These are phyloP conservation scores for Wickerhamomyces bisporus DNA, from an alignment of 805 yeast genomes.

Conservation along the genomic window DNA sequence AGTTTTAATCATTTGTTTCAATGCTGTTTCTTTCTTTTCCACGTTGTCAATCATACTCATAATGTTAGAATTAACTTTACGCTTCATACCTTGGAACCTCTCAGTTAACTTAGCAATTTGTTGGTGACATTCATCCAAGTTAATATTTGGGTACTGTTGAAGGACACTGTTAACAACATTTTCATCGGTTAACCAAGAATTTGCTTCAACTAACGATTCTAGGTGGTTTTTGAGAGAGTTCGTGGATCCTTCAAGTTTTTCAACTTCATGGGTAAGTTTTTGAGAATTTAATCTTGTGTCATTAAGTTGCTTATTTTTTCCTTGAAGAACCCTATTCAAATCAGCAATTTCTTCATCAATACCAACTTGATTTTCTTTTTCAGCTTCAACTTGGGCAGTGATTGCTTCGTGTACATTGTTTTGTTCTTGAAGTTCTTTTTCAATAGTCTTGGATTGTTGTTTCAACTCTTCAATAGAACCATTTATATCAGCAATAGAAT, in stretches of 20 bases:
- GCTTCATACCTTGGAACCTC: conserved; percentile 62
- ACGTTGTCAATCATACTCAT: conserved; percentile 90
- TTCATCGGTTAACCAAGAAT: conserved; percentile 72
- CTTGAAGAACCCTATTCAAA: conserved; percentile 40
- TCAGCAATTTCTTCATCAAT: conserved; percentile 74
- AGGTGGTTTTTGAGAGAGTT: conserved; percentile 33
- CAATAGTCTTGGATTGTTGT: conserved; percentile 21
- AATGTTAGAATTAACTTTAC: conserved; percentile 78
- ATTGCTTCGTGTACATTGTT: conserved; percentile 24
- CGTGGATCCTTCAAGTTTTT: conserved; percentile 37
- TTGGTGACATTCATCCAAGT: conserved; percentile 57
- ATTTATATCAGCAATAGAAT: conserved; percentile 34
- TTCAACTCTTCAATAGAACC: conserved; percentile 31
- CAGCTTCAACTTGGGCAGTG: conserved; percentile 18
- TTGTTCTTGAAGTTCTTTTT: conserved; percentile 25
- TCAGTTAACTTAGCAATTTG: conserved; percentile 52
- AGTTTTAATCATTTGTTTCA: conserved; percentile 76
- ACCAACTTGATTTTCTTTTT: conserved; percentile 56
- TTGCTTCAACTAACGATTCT: conserved; percentile 43
- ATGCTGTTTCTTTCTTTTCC: conserved; percentile 76
- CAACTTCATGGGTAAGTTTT: conserved; percentile 49
- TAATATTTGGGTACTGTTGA: conserved; percentile 57
- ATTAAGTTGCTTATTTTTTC: conserved; percentile 35
- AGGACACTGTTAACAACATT: conserved; percentile 50
- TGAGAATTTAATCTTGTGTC: conserved; percentile 48